Evolutionary conservation across 495 filamentous ascomycete genomes (phyloP).

Genomic region (Xylaria longipes): DNA sequence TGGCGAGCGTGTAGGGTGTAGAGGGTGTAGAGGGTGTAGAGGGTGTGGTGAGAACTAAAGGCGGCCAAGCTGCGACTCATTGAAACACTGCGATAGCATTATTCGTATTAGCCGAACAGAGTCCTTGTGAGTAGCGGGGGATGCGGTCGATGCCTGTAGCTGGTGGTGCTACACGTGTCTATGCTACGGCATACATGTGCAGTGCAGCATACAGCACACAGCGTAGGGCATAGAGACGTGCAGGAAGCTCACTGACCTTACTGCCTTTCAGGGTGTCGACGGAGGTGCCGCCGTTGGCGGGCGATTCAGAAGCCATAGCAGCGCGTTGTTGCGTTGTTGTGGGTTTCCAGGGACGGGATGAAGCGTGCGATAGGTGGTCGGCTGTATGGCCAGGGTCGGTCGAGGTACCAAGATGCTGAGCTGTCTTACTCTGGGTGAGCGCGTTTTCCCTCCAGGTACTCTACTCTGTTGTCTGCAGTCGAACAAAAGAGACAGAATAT

Average conservation of each 20-base stretch:
- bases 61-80: constrained; percentile 22
- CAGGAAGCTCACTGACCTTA: constrained; percentile 48
- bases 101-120: constrained; percentile 40
- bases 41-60: background rate
- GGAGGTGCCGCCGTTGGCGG: constrained; percentile 37
- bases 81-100: constrained; percentile 37
- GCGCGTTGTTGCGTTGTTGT: background rate
- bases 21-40: background rate
- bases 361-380: constrained; percentile 20
- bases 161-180: background rate
- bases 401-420: background rate
- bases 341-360: background rate
- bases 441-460: background rate
- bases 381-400: background rate
- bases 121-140: constrained; percentile 12
- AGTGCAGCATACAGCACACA: background rate
- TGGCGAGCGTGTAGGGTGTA: background rate
- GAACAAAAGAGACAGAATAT: background rate
- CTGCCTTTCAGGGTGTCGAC: constrained; percentile 51
- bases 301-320: constrained; percentile 21
- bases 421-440: background rate
- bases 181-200: background rate
- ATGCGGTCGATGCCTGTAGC: background rate
- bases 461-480: background rate
- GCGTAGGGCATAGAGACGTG: background rate